Evolutionary conservation across 345 rosid species (phyloP).

Genomic region (Pistacia atlantica): DNA sequence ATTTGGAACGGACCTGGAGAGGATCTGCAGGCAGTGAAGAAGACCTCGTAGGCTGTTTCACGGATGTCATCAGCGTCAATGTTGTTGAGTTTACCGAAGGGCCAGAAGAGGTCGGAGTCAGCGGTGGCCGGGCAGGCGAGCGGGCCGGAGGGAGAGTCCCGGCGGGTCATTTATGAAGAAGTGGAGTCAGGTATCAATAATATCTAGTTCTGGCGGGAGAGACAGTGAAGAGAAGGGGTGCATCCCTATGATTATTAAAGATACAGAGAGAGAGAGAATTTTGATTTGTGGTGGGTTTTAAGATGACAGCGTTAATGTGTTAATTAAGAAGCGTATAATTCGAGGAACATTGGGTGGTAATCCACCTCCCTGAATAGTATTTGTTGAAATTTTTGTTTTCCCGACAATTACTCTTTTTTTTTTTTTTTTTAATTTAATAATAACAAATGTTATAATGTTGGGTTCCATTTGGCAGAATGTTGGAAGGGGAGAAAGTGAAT

Average conservation of each 20-base stretch:
- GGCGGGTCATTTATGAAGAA: slow-evolving; percentile 40
- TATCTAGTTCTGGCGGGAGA: slow-evolving; percentile 36
- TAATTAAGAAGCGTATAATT: slow-evolving; percentile 16
- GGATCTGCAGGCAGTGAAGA: slow-evolving; percentile 85
- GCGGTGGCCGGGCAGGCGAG: slow-evolving; percentile 31
- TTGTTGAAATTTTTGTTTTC: neutral
- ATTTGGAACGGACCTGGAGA: slow-evolving; percentile 46
- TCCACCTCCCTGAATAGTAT: neutral
- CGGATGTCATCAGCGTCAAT: slow-evolving; percentile 69
- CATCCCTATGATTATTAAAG: slow-evolving; percentile 22
- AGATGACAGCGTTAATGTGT: slow-evolving; percentile 38
- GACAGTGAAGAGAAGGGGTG: slow-evolving; percentile 36
- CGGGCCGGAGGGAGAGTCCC: slow-evolving; percentile 54
- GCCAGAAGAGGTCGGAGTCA: slow-evolving; percentile 68
- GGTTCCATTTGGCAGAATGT: too few species aligned
- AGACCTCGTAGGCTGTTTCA: slow-evolving; percentile 85
- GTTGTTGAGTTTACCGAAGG: slow-evolving; percentile 59
- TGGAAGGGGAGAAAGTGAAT: too few species aligned
- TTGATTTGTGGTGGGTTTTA: slow-evolving; percentile 12
- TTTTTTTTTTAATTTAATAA: neutral
- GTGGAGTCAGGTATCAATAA: slow-evolving; percentile 5
- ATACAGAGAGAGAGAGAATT: slow-evolving; percentile 16
- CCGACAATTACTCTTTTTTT: neutral
- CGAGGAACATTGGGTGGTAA: slow-evolving; percentile 15
- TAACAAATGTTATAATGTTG: too few species aligned